Evolutionary conservation across 2,329 filamentous ascomycete genomes (phyloP), one percentile per base, ranked within the genome.

Genomic region (Neofusicoccum laricinum): DNA sequence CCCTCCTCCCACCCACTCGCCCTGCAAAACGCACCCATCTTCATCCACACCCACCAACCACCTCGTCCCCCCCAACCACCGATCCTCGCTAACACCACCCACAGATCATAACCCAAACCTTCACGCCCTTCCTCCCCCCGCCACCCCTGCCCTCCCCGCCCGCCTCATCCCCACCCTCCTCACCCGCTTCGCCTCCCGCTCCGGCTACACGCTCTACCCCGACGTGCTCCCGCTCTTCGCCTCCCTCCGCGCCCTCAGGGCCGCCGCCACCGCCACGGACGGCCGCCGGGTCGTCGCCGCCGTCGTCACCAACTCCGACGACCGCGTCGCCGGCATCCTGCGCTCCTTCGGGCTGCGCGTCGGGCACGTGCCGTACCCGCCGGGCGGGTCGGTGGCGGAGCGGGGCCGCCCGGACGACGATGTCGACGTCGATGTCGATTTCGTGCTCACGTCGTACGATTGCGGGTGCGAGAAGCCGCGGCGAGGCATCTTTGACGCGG

Each of bases 221-320:
- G 79, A 83, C 51, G 79, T 85, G 3, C 66, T 78, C 1, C 73
- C 77, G 0, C 77, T 84, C 11, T 78, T 88, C 25, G 65, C 72
- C 17, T 72, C 71, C 15, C 66, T 87, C 4, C 75, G 77, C 8
- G 64, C 69, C 5, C 40, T 45, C 55, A 32, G n/a, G 2, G 19
- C 4, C 41, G 17, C 32, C 10, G 11, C 40, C 25, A 4, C 30
- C 36, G n/a, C n/a, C n/a, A n/a, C n/a, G n/a, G n/a, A n/a, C n/a
- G 11, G 61, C 50, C 1, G 17, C 80, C 79, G 69, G 12, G 77
- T 82, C 4, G 75, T 86, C 1, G 75, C 87, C 4, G 86, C 86
- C 30, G 77, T 89, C 5, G 80, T 89, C 58, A 86, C 86, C 11
- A 89, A 89, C 70, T 88, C 86, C 0, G 87, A 90, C 68, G 80